Conservation (phyloP, 352 stramenopile genomes). For the Pythium phragmiticola region DNA sequence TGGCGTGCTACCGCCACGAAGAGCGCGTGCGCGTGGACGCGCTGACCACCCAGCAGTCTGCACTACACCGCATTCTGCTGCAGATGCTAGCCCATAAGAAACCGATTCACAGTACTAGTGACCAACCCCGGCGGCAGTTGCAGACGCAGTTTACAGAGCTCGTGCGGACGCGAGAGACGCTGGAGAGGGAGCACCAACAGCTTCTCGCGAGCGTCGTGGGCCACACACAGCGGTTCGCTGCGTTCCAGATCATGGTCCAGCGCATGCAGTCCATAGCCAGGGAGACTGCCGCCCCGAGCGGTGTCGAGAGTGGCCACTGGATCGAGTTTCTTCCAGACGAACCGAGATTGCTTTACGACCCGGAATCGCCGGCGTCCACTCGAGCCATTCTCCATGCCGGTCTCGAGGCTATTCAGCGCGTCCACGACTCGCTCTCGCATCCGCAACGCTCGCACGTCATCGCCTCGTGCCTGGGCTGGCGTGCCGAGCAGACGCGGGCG, state of each 20-base stretch:
- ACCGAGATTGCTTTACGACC: background rate
- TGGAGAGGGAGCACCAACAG: background rate
- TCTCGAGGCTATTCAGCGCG: background rate
- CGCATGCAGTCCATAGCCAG: too few relatives aligned
- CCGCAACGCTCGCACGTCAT: background rate
- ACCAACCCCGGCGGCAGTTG: background rate
- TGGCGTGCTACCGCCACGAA: conserved; percentile 11
- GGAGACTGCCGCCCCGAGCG: too few relatives aligned
- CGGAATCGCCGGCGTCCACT: too few relatives aligned
- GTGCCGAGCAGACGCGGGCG: conserved; percentile 6
- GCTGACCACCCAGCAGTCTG: conserved; percentile 14
- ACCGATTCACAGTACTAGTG: conserved; percentile 1
- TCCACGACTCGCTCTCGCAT: conserved; percentile 2
- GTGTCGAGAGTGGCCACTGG: too few relatives aligned
- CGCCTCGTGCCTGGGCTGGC: conserved; percentile 10
- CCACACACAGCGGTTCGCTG: too few relatives aligned
- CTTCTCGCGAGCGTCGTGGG: background rate
- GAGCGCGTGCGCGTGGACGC: conserved; percentile 18
- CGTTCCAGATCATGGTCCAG: too few relatives aligned
- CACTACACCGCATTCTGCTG: conserved; percentile 16
- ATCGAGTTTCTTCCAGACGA: background rate
- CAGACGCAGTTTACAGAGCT: conserved; percentile 20
- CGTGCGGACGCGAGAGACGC: conserved; percentile 17
- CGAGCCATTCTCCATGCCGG: background rate
- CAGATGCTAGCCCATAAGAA: conserved; percentile 26